Evolutionary conservation across 441 rosid genomes (phyloP).

Genomic region (Jatropha multifida): DNA sequence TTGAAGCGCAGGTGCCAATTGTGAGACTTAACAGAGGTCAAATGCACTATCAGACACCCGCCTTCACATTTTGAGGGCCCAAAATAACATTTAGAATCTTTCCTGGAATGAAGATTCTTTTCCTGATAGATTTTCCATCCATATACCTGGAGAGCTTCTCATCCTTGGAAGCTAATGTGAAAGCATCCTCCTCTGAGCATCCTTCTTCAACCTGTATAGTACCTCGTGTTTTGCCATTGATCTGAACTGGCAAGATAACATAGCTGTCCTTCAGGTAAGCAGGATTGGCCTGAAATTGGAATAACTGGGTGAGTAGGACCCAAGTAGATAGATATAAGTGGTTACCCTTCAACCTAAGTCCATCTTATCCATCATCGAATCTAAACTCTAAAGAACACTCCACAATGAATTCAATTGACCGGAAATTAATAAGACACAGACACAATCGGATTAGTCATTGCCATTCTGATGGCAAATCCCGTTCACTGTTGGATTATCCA

Average conservation of each 20-base stretch:
- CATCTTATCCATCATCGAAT: background rate
- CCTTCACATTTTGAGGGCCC: slow-evolving; percentile 59
- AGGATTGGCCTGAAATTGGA: slow-evolving; percentile 60
- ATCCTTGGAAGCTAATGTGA: slow-evolving; percentile 57
- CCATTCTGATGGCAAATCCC: background rate
- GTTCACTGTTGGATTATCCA: background rate
- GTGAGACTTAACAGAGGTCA: background rate
- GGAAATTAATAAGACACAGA: background rate
- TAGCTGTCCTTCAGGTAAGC: slow-evolving; percentile 64
- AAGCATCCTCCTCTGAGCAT: slow-evolving; percentile 83
- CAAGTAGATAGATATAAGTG: background rate
- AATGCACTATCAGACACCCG: slow-evolving; percentile 26
- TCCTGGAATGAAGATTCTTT: slow-evolving; percentile 77
- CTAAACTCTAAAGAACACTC: background rate
- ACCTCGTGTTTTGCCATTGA: slow-evolving; percentile 94
- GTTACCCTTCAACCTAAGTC: background rate
- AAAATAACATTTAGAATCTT: slow-evolving; percentile 85
- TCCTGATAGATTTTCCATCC: slow-evolving; percentile 62
- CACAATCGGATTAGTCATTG: background rate
- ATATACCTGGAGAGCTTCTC: slow-evolving; percentile 65
- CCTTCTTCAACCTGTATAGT: slow-evolving; percentile 84
- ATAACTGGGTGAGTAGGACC: background rate
- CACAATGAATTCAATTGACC: background rate
- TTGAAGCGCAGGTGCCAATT: background rate
- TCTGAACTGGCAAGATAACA: slow-evolving; percentile 79